phyloP scores from a whole-genome alignment of 441 rosid species.

The Euphorbia schlechtendalii region DNA sequence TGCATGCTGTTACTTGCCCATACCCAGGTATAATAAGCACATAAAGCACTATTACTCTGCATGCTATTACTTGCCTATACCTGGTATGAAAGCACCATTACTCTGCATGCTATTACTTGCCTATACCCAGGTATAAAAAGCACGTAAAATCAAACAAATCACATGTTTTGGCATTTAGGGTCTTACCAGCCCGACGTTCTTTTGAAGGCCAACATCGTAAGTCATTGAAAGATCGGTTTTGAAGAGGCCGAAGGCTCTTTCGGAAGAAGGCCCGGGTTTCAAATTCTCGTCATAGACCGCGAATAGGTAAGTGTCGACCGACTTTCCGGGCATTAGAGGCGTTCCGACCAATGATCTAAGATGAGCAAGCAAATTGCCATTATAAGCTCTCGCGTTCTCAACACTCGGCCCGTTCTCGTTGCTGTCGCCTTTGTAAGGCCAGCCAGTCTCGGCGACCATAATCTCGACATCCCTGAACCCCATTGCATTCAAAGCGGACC shows the following conservation, averaged over 20 bases:
- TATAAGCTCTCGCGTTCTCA: slow-evolving; percentile 88
- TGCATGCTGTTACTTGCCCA: too few species aligned
- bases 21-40: too few species aligned
- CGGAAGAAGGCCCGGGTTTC: slow-evolving; percentile 74
- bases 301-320: slow-evolving; percentile 82
- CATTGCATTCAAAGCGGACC: slow-evolving; percentile 68
- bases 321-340: slow-evolving; percentile 88
- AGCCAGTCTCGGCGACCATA: slow-evolving; percentile 86
- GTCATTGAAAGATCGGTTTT: slow-evolving; percentile 64
- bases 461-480: slow-evolving; percentile 78
- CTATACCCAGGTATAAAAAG: too few species aligned
- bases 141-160: too few species aligned
- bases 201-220: slow-evolving; percentile 64
- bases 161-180: too few species aligned
- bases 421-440: slow-evolving; percentile 73
- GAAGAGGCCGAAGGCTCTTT: slow-evolving; percentile 79
- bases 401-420: slow-evolving; percentile 71
- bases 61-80: too few species aligned
- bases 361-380: slow-evolving; percentile 80
- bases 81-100: too few species aligned
- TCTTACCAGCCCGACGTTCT: slow-evolving; percentile 49
- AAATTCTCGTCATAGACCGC: slow-evolving; percentile 81
- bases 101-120: too few species aligned
- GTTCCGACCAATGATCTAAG: slow-evolving; percentile 77
- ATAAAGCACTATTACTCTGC: too few species aligned